Evolutionary conservation across 129 eudicot species (phyloP).

Genomic region (Gnaphalium uliginosum): DNA sequence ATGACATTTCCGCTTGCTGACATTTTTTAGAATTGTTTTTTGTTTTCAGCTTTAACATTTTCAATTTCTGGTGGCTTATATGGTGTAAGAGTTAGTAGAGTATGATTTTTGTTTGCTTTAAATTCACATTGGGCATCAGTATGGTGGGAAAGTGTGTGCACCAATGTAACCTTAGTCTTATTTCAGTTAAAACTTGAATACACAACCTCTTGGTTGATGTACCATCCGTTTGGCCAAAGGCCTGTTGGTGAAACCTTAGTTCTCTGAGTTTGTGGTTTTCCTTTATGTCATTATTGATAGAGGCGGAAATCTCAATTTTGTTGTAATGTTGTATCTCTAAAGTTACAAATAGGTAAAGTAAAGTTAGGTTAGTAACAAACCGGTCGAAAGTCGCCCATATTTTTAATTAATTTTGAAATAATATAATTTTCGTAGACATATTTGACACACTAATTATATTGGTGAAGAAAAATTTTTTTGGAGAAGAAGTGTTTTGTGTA

Average conservation of each 20-base stretch:
- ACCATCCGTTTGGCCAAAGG: too few relatives aligned
- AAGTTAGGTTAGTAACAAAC: background rate
- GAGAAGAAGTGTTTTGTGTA: background rate
- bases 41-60: background rate
- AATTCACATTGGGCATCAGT: background rate
- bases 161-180: conserved; percentile 1
- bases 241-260: background rate
- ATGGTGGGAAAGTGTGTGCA: background rate
- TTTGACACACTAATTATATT: background rate
- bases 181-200: too few relatives aligned
- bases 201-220: too few relatives aligned
- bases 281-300: background rate
- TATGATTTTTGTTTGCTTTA: conserved; percentile 8
- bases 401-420: too few relatives aligned
- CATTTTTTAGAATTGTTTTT: background rate
- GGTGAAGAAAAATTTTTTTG: too few relatives aligned
- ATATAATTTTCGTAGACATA: background rate
- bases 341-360: background rate
- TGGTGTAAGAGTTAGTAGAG: conserved; percentile 9
- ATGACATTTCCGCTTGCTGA: background rate
- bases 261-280: conserved; percentile 5
- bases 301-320: background rate
- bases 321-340: too few relatives aligned
- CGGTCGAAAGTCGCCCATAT: background rate
- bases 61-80: background rate